These are phyloP conservation scores for Torulaspora pretoriensis DNA, from an alignment of 1,139 yeast genomes.

Conservation along the genomic window DNA sequence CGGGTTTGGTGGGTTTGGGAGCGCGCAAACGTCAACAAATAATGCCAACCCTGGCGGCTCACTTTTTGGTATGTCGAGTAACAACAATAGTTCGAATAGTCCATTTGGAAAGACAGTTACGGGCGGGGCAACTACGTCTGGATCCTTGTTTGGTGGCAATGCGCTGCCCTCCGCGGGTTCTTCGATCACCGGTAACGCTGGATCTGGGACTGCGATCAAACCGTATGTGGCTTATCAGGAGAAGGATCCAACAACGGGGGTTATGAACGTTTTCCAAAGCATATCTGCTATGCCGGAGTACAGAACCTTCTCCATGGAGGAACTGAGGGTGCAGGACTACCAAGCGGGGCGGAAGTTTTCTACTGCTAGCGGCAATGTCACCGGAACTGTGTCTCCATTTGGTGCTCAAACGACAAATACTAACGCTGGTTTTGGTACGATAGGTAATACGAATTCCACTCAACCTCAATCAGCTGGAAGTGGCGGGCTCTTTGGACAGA, in stretches of 20 bases:
- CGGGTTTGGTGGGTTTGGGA: conserved; percentile 64
- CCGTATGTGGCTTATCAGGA: conserved; percentile 66
- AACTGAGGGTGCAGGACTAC: conserved; percentile 84
- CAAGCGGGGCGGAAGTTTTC: conserved; percentile 57
- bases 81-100: conserved; percentile 27
- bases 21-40: conserved; percentile 32
- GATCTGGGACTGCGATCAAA: conserved; percentile 68
- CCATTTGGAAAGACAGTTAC: conserved; percentile 29
- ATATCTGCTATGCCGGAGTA: conserved; percentile 91
- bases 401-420: conserved; percentile 28
- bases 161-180: conserved; percentile 37
- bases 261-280: conserved; percentile 62
- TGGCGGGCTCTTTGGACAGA: conserved; percentile 35
- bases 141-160: conserved; percentile 39
- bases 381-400: conserved; percentile 34
- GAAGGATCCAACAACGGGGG: conserved; percentile 61
- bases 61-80: conserved; percentile 37
- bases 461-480: conserved; percentile 19
- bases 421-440: conserved; percentile 24
- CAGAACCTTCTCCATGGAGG: conserved; percentile 75
- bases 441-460: conserved; percentile 21
- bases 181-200: conserved; percentile 41
- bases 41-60: conserved; percentile 34
- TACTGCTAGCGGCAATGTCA: conserved; percentile 23
- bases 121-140: conserved; percentile 17